Conservation (phyloP, 257 asterid genomes). For the Capsicum rhomboideum region DNA sequence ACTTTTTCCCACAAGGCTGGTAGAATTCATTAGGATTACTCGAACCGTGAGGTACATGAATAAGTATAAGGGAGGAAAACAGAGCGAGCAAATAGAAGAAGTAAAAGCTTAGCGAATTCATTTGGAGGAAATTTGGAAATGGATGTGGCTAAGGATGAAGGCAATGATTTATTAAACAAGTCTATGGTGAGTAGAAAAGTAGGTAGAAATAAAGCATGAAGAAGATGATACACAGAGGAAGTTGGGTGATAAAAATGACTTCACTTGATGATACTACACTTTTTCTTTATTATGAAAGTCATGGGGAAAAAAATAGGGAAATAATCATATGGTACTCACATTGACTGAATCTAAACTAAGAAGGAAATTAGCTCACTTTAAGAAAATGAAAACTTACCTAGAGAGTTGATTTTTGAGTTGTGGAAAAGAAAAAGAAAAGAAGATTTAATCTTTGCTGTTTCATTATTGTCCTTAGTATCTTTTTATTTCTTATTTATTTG, state of each 20-base stretch:
- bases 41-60: conserved; percentile 16
- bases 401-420: neutral
- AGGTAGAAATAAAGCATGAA: neutral
- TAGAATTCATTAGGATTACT: conserved; percentile 17
- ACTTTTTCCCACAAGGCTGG: conserved; percentile 29
- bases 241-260: conserved; percentile 4
- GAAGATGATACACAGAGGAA: conserved; percentile 7
- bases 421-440: neutral
- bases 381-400: conserved; percentile 1
- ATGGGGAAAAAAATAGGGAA: too few species aligned
- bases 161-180: neutral
- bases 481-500: neutral
- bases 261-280: neutral
- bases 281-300: conserved; percentile 3
- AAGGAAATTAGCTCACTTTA: neutral
- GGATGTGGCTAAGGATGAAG: neutral
- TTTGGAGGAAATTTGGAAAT: conserved; percentile 2
- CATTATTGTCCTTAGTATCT: neutral
- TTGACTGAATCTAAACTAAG: neutral
- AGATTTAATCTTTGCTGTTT: neutral
- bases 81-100: conserved; percentile 12
- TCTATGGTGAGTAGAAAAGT: conserved; percentile 15
- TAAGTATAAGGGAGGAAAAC: neutral
- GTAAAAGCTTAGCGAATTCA: conserved; percentile 30
- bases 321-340: neutral